Conservation (phyloP, 1,139 yeast species). For the Pichia sp. region DNA sequence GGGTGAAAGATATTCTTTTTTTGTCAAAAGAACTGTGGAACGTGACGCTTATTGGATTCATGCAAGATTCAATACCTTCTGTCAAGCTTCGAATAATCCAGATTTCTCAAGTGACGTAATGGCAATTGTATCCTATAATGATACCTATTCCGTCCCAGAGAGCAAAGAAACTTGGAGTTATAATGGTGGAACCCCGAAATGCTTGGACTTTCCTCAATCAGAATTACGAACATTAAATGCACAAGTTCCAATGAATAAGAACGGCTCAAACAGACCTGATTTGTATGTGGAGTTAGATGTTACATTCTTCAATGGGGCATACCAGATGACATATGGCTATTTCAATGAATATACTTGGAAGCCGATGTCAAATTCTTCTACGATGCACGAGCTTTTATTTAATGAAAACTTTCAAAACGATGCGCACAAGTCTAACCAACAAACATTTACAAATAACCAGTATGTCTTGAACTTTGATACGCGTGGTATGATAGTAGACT, state of each 20-base stretch:
- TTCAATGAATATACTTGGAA: slow-evolving; percentile 18
- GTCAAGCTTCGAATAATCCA: slow-evolving; percentile 35
- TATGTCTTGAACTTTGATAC: slow-evolving; percentile 17
- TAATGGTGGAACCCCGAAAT: slow-evolving; percentile 34
- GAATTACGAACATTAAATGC: slow-evolving; percentile 30
- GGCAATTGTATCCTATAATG: slow-evolving; percentile 35
- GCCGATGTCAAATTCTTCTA: slow-evolving; percentile 12
- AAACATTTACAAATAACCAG: slow-evolving; percentile 11
- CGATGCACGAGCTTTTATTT: slow-evolving; percentile 17
- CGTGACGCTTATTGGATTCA: slow-evolving; percentile 20
- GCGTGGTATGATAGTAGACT: slow-evolving; percentile 43
- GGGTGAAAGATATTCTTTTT: slow-evolving; percentile 66
- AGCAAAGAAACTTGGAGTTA: slow-evolving; percentile 24
- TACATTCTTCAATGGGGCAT: slow-evolving; percentile 21
- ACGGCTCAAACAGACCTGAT: slow-evolving; percentile 27
- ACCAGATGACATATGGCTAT: slow-evolving; percentile 16
- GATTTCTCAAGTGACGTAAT: slow-evolving; percentile 35
- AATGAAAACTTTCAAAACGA: slow-evolving; percentile 4
- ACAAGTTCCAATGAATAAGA: slow-evolving; percentile 20
- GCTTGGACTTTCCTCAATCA: slow-evolving; percentile 34
- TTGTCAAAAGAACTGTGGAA: slow-evolving; percentile 46
- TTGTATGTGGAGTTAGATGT: slow-evolving; percentile 24
- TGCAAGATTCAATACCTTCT: slow-evolving; percentile 36
- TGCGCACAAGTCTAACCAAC: slow-evolving; percentile 9
- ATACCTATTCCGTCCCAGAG: slow-evolving; percentile 13